Evolutionary conservation across 768 basidiomycete species (phyloP).

Genomic region (Pisolithus orientalis): DNA sequence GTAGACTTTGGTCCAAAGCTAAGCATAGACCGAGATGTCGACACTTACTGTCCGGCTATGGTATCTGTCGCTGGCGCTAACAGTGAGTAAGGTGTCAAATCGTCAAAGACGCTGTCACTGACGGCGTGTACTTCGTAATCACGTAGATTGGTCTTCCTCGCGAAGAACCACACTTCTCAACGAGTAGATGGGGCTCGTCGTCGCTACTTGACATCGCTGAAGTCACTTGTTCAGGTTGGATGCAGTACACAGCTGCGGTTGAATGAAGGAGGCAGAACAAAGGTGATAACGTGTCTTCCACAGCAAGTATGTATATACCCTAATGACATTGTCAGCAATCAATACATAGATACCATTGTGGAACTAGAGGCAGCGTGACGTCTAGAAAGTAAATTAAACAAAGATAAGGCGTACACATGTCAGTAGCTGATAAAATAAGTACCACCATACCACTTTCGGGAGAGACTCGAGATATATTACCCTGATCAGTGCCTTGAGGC

Average conservation of each 20-base stretch:
- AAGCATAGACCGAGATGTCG: slow-evolving; percentile 2
- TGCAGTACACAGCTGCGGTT: slow-evolving; percentile 10
- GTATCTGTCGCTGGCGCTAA: slow-evolving; percentile 28
- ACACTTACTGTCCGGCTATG: slow-evolving; percentile 27
- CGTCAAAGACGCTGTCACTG: slow-evolving; percentile 17
- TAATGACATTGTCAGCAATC: slow-evolving; percentile 20
- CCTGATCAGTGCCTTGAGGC: slow-evolving; percentile 17
- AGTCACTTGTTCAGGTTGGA: slow-evolving; percentile 6
- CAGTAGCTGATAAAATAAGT: slow-evolving; percentile 9
- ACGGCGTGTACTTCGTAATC: slow-evolving; percentile 38
- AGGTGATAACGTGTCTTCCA: slow-evolving; percentile 22
- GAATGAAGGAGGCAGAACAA: slow-evolving; percentile 22
- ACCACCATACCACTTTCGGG: slow-evolving; percentile 2
- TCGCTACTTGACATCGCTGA: slow-evolving; percentile 18
- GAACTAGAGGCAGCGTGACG: slow-evolving; percentile 16
- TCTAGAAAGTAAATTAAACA: background rate
- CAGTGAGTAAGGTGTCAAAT: slow-evolving; percentile 11
- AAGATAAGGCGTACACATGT: slow-evolving; percentile 28
- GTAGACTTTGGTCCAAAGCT: background rate
- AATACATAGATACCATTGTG: slow-evolving; percentile 17
- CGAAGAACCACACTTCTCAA: slow-evolving; percentile 36
- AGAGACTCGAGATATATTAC: slow-evolving; percentile 10
- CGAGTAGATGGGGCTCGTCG: slow-evolving; percentile 31
- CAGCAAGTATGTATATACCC: slow-evolving; percentile 23
- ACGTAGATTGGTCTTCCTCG: slow-evolving; percentile 38